Percentiles rank a stretch among this genome's conserved stretches.
Conservation (phyloP, 2,329 filamentous ascomycete genomes). For the Pseudocercospora fijiensis region DNA sequence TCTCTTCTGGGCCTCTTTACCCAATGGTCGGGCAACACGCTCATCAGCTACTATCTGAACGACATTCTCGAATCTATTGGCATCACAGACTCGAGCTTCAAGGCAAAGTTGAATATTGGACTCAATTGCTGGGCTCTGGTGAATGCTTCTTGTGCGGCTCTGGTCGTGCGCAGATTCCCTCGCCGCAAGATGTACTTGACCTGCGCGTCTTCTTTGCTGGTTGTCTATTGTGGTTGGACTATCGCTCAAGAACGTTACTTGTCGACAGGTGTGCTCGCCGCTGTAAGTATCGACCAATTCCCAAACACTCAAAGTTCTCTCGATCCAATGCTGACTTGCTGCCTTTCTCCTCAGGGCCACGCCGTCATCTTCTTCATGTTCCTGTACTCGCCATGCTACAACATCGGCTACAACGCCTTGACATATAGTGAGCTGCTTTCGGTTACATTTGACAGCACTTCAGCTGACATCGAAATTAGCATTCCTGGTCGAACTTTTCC, state of each 20-base stretch:
- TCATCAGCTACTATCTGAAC: slow-evolving; percentile 36
- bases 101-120: slow-evolving; percentile 42
- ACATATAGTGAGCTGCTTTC: slow-evolving; percentile 51
- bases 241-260: slow-evolving; percentile 10
- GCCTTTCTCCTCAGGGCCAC: slow-evolving; percentile 26
- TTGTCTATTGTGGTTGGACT: slow-evolving; percentile 46
- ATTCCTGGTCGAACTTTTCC: slow-evolving; percentile 61
- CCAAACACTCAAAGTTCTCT: not conserved
- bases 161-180: slow-evolving; percentile 44
- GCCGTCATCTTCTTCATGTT: slow-evolving; percentile 48
- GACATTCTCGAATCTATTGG: slow-evolving; percentile 41
- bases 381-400: slow-evolving; percentile 59
- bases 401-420: slow-evolving; percentile 64
- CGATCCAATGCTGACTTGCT: not conserved
- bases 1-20: slow-evolving; percentile 40
- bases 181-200: slow-evolving; percentile 47
- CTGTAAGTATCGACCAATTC: slow-evolving; percentile 5
- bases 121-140: slow-evolving; percentile 44
- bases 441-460: not conserved
- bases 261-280: slow-evolving; percentile 35
- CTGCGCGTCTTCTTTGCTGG: slow-evolving; percentile 46
- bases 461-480: slow-evolving; percentile 25
- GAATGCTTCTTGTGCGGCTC: slow-evolving; percentile 40
- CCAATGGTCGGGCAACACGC: slow-evolving; percentile 44
- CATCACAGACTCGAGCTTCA: slow-evolving; percentile 37